These are phyloP conservation scores for Glycine soja DNA, from an alignment of 306 rosid species.

Conservation along the genomic window DNA sequence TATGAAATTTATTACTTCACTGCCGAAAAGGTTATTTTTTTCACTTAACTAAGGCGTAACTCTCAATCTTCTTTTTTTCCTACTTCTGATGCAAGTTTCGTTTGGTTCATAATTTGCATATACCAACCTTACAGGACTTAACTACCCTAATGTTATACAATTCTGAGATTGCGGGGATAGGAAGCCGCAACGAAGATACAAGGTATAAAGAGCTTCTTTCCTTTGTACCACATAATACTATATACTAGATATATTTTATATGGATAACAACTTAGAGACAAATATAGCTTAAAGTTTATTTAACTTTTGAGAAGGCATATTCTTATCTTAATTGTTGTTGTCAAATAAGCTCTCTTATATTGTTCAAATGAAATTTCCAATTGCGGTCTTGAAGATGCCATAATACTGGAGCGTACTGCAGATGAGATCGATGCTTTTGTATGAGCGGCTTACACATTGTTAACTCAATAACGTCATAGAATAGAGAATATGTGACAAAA, in stretches of 20 bases:
- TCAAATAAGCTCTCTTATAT: conserved; percentile 34
- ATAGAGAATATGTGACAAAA: conserved; percentile 42
- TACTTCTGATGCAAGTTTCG: conserved; percentile 9
- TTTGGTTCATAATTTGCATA: conserved; percentile 32
- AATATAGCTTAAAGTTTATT: conserved; percentile 32
- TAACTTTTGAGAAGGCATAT: conserved; percentile 30
- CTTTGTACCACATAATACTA: conserved; percentile 4
- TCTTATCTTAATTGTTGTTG: conserved; percentile 46
- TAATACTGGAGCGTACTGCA: conserved; percentile 8
- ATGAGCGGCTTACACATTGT: conserved; percentile 34
- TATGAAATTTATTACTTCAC: conserved; percentile 41
- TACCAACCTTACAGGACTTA: conserved; percentile 17
- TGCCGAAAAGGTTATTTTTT: conserved; percentile 36
- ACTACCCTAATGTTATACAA: conserved; percentile 1
- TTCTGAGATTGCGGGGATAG: conserved; percentile 24
- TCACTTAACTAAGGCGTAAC: conserved; percentile 25
- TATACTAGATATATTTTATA: neutral
- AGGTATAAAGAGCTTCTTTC: conserved; percentile 20
- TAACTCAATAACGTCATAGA: conserved; percentile 36
- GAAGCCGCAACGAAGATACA: conserved; percentile 43
- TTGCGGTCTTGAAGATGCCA: conserved; percentile 44
- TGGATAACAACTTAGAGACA: conserved; percentile 39
- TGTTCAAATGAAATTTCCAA: conserved; percentile 17
- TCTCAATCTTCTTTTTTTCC: conserved; percentile 10
- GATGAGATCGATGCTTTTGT: conserved; percentile 39